These are phyloP conservation scores for Trichoderma gracile DNA, from an alignment of 2,329 filamentous ascomycete genomes.

Conservation along the genomic window DNA sequence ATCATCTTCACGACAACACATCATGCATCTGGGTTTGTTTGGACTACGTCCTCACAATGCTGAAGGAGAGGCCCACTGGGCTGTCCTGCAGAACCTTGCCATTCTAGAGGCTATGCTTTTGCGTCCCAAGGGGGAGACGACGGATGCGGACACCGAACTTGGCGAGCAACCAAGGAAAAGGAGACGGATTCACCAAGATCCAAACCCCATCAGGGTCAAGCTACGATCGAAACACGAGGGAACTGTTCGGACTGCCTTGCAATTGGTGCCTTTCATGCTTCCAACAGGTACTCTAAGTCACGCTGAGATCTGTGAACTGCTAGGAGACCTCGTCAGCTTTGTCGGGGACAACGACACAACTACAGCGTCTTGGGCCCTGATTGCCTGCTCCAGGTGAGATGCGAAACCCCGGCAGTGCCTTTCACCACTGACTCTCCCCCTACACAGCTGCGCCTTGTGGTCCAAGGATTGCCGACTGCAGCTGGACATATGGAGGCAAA, in stretches of 20 bases:
- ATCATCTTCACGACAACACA: slow-evolving; percentile 45
- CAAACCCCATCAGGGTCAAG: slow-evolving; percentile 52
- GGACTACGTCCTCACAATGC: slow-evolving; percentile 54
- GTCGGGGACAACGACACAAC: slow-evolving; percentile 68
- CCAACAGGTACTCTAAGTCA: slow-evolving; percentile 46
- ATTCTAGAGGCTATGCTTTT: slow-evolving; percentile 55
- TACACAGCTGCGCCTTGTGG: slow-evolving; percentile 37
- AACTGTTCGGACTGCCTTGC: slow-evolving; percentile 54
- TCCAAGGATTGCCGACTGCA: slow-evolving; percentile 39
- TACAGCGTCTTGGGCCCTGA: slow-evolving; percentile 77
- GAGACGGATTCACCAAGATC: slow-evolving; percentile 45
- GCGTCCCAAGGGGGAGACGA: slow-evolving; percentile 31
- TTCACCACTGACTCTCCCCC: slow-evolving; percentile 29
- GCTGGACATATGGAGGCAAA: slow-evolving; percentile 24
- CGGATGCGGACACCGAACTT: slow-evolving; percentile 33
- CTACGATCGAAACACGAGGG: slow-evolving; percentile 48
- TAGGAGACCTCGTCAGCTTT: slow-evolving; percentile 59
- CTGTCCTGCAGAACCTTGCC: slow-evolving; percentile 58
- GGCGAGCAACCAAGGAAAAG: slow-evolving; percentile 56
- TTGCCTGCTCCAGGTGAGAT: slow-evolving; percentile 75
- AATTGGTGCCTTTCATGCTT: slow-evolving; percentile 59
- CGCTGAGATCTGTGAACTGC: slow-evolving; percentile 55
- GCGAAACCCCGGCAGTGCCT: slow-evolving; percentile 28
- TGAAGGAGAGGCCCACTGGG: slow-evolving; percentile 62
- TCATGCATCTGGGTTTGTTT: slow-evolving; percentile 53